These are phyloP conservation scores for Lanzia echinophila DNA, from an alignment of 2,329 filamentous ascomycete genomes.

Conservation along the genomic window DNA sequence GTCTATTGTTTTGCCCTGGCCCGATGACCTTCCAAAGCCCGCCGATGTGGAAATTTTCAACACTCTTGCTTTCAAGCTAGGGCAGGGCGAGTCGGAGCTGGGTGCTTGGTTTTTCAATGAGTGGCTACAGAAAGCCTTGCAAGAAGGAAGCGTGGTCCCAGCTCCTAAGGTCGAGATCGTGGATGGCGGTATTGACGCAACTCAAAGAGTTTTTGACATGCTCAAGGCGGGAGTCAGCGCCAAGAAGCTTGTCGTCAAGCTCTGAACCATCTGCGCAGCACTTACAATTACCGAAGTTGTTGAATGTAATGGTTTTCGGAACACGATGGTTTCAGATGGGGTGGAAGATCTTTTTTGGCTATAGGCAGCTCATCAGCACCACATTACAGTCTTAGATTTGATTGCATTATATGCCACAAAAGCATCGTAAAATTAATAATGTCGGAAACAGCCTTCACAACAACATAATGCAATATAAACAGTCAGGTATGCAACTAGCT, in stretches of 20 bases:
- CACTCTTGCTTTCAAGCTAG: not conserved
- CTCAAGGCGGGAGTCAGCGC: slow-evolving; percentile 17
- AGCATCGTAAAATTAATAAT: no score
- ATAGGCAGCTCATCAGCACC: no score
- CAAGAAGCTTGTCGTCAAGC: slow-evolving; percentile 16
- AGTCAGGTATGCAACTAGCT: no score
- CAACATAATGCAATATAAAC: no score
- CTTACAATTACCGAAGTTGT: no score
- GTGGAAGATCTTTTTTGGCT: no score
- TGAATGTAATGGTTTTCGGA: no score
- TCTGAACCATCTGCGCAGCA: no score
- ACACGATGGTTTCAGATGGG: no score
- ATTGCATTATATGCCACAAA: no score
- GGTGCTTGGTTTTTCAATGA: slow-evolving; percentile 16
- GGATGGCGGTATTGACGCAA: slow-evolving; percentile 10
- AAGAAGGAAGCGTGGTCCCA: slow-evolving; percentile 11
- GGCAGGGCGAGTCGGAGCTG: slow-evolving; percentile 7
- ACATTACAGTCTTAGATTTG: no score
- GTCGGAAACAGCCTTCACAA: no score
- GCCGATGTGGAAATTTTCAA: slow-evolving; percentile 11
- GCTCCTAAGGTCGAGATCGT: slow-evolving; percentile 15
- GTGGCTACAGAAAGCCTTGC: slow-evolving; percentile 11
- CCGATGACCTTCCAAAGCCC: not conserved
- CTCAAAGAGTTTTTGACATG: slow-evolving; percentile 12
- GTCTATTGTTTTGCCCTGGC: slow-evolving; percentile 1